These are phyloP conservation scores for Lichtheimia ramosa DNA, from an alignment of 371 early-diverging fungal genomes.

Conservation along the genomic window DNA sequence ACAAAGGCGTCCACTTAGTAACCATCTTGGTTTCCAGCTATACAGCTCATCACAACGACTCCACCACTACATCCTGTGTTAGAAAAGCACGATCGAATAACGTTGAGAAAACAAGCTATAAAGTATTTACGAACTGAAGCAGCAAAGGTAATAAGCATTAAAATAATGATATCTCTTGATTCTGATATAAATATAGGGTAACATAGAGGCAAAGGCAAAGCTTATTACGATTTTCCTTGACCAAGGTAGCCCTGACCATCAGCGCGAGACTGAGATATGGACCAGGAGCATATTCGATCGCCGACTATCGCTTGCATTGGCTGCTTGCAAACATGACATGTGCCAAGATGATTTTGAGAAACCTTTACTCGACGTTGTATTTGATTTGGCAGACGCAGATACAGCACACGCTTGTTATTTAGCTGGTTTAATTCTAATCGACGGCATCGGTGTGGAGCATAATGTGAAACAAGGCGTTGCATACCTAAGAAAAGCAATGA, in stretches of 20 bases:
- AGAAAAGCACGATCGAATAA: background rate
- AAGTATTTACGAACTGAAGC: constrained; percentile 28
- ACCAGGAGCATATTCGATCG: constrained; percentile 47
- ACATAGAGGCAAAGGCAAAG: constrained; percentile 49
- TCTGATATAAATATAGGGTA: constrained; percentile 24
- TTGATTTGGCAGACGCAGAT: constrained; percentile 17
- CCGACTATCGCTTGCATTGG: constrained; percentile 33
- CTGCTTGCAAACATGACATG: constrained; percentile 25
- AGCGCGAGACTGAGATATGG: constrained; percentile 44
- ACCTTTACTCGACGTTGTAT: constrained; percentile 19
- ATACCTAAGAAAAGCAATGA: constrained; percentile 31
- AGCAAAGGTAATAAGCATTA: constrained; percentile 21
- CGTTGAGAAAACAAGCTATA: constrained; percentile 6
- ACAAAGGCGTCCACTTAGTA: too few relatives aligned
- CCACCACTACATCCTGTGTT: background rate
- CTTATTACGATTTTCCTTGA: constrained; percentile 35
- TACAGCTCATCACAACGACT: constrained; percentile 7
- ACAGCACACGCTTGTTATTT: constrained; percentile 20
- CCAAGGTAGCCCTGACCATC: background rate
- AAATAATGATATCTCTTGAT: background rate
- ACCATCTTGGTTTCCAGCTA: constrained; percentile 2
- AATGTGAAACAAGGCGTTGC: constrained; percentile 24
- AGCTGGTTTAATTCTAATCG: constrained; percentile 32
- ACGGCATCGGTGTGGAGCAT: constrained; percentile 35
- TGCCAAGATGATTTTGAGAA: constrained; percentile 1